Evolutionary conservation across 1,284 basidiomycete genomes (phyloP), one percentile per base, ranked within the genome.

Genomic region (Puccinia coronata): DNA sequence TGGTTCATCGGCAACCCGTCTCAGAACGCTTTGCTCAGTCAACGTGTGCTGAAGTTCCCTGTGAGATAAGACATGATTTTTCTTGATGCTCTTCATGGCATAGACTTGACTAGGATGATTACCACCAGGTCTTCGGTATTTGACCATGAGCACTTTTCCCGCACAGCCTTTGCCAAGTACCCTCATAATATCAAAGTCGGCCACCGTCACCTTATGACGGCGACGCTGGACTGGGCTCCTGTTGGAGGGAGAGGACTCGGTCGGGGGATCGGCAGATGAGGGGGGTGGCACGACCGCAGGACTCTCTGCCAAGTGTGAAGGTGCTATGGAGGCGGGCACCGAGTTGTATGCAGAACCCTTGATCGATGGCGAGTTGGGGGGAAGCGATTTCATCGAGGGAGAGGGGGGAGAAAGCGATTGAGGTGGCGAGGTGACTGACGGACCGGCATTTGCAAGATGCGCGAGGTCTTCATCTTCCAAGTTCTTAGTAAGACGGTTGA

Each of bases 91-190:
- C 88, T 98, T 98, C 88, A 98, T 90, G 41, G 96, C 96, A 86
- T 92, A 95, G 72, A 96, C 87, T n/a, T 49, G 72, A 23, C 23
- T 36, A 11, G n/a, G 34, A 61, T 34, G 43, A 18, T 70, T 67
- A 6, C 36, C 59, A 49, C 63, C 31, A 11, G 70, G 5, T 11
- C 47, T 53, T 12, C 57, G 67, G 25, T 80, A 72, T 49, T 47
- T 78, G 16, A 83, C 81, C 71, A 83, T 70, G 11, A 83, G 83
- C 25, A 89, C 89, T 87, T 96, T 96, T 72, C 95, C 96, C 1
- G 96, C 95, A 85, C 95, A 98, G 0, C 96, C 96, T 87, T 96
- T 97, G 20, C 96, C 96, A 9, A 98, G 88, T 25, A 98, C 96
- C 34, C 94, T 90, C 89, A 97, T 92, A 90, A 98, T 93, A 87